Percentiles rank a stretch among this genome's conserved stretches.
Evolutionary conservation across 2,329 filamentous ascomycete genomes (phyloP).

Genomic region (Trichoderma gracile): DNA sequence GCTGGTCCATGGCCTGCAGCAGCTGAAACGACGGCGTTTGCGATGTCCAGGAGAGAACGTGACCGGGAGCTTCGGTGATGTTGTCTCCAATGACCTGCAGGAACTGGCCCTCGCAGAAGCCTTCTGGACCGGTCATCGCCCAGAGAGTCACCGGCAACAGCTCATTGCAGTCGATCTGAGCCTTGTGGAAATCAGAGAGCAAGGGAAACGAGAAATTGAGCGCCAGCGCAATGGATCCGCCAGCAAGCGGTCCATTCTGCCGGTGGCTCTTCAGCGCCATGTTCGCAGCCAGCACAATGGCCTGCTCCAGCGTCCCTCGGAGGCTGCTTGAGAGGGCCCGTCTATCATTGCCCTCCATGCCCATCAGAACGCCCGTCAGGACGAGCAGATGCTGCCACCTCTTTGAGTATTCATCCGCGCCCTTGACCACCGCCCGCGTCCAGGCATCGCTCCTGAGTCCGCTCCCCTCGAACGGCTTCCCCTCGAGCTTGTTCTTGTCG

Average conservation of each 20-base stretch:
- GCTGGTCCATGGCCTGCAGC: slow-evolving; percentile 58
- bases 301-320: slow-evolving; percentile 67
- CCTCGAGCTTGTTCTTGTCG: slow-evolving; percentile 29
- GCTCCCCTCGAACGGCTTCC: slow-evolving; percentile 41
- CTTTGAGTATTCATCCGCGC: slow-evolving; percentile 58
- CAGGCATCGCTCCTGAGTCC: slow-evolving; percentile 54
- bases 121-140: slow-evolving; percentile 69
- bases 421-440: slow-evolving; percentile 58
- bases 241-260: slow-evolving; percentile 45
- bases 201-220: slow-evolving; percentile 76
- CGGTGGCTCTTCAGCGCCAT: slow-evolving; percentile 61
- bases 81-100: slow-evolving; percentile 69
- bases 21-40: slow-evolving; percentile 60
- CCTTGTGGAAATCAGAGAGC: slow-evolving; percentile 61
- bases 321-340: slow-evolving; percentile 64
- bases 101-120: slow-evolving; percentile 75
- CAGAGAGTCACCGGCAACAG: slow-evolving; percentile 70
- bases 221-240: slow-evolving; percentile 64
- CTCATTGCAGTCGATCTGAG: slow-evolving; percentile 63
- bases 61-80: slow-evolving; percentile 50
- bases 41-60: slow-evolving; percentile 62
- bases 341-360: slow-evolving; percentile 66
- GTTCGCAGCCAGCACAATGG: slow-evolving; percentile 73
- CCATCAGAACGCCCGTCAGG: slow-evolving; percentile 75
- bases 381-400: slow-evolving; percentile 85